phyloP scores from a whole-genome alignment of 768 basidiomycete genomes.

The Boletus subcaerulescens region DNA sequence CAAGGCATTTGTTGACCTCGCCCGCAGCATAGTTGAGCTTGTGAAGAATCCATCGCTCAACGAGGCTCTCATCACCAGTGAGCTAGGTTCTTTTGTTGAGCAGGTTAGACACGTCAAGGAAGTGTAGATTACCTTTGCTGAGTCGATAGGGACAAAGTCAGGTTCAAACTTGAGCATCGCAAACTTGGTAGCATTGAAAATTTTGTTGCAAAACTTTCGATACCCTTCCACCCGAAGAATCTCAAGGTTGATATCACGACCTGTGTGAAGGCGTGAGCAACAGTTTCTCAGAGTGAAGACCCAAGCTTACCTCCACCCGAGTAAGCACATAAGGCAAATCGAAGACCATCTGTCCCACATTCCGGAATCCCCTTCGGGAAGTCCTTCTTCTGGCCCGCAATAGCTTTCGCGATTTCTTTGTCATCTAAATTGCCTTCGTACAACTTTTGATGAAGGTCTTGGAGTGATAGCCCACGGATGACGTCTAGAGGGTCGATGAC shows the following conservation, averaged over 20 bases:
- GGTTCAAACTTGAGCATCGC: slow-evolving; percentile 97
- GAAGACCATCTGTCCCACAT: slow-evolving; percentile 94
- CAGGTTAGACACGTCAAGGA: background rate
- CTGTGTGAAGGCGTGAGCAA: slow-evolving; percentile 36
- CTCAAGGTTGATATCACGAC: slow-evolving; percentile 96
- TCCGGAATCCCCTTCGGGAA: slow-evolving; percentile 99
- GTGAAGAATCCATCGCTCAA: slow-evolving; percentile 94
- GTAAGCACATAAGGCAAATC: slow-evolving; percentile 95
- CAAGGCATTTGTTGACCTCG: slow-evolving; percentile 72
- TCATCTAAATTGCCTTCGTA: slow-evolving; percentile 91
- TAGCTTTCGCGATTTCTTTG: slow-evolving; percentile 88
- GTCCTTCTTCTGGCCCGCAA: slow-evolving; percentile 95
- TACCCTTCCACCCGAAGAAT: slow-evolving; percentile 96
- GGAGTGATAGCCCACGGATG: slow-evolving; percentile 78
- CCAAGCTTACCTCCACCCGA: slow-evolving; percentile 69
- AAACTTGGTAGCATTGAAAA: slow-evolving; percentile 98
- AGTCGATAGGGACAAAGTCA: slow-evolving; percentile 70
- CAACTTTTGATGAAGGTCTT: slow-evolving; percentile 81
- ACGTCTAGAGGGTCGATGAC: slow-evolving; percentile 97
- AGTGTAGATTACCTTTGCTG: slow-evolving; percentile 53
- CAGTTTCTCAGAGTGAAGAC: background rate
- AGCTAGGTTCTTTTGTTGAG: slow-evolving; percentile 48
- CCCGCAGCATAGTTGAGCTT: slow-evolving; percentile 81
- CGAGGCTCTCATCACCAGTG: slow-evolving; percentile 85
- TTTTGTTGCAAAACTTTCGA: slow-evolving; percentile 99